phyloP scores from a whole-genome alignment of 1,284 basidiomycete genomes.

The Trametes hirsuta region DNA sequence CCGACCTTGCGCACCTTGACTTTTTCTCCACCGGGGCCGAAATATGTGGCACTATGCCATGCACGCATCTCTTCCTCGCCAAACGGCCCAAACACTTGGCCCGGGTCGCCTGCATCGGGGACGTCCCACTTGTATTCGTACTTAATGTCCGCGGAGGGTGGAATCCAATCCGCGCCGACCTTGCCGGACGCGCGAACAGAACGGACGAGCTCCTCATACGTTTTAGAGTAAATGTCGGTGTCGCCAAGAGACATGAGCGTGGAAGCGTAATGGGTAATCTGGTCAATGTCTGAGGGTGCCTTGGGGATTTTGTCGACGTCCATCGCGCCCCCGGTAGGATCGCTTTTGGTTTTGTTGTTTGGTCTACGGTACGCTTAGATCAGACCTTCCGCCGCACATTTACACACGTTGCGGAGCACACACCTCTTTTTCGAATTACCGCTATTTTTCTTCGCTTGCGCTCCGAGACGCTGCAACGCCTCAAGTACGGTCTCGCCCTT shows the following conservation, averaged over 20 bases:
- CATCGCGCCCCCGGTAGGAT: slow-evolving; percentile 43
- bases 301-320: slow-evolving; percentile 48
- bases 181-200: slow-evolving; percentile 69
- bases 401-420: background rate
- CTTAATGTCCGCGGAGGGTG: slow-evolving; percentile 73
- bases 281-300: slow-evolving; percentile 62
- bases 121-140: slow-evolving; percentile 83
- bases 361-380: slow-evolving; percentile 19
- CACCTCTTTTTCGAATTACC: slow-evolving; percentile 41
- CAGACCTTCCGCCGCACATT: background rate
- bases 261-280: slow-evolving; percentile 81
- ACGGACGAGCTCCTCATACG: slow-evolving; percentile 82
- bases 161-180: slow-evolving; percentile 71
- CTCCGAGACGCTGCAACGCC: slow-evolving; percentile 86
- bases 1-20: slow-evolving; percentile 66
- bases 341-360: slow-evolving; percentile 41
- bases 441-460: slow-evolving; percentile 62
- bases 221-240: slow-evolving; percentile 80
- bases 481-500: slow-evolving; percentile 92
- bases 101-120: slow-evolving; percentile 46
- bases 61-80: slow-evolving; percentile 72
- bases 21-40: slow-evolving; percentile 73
- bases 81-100: slow-evolving; percentile 76
- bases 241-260: slow-evolving; percentile 83
- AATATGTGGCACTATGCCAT: slow-evolving; percentile 79